Evolutionary conservation across 2,329 filamentous ascomycete genomes (phyloP), one percentile per base, ranked within the genome.

Genomic region (Orbilia brochopaga): DNA sequence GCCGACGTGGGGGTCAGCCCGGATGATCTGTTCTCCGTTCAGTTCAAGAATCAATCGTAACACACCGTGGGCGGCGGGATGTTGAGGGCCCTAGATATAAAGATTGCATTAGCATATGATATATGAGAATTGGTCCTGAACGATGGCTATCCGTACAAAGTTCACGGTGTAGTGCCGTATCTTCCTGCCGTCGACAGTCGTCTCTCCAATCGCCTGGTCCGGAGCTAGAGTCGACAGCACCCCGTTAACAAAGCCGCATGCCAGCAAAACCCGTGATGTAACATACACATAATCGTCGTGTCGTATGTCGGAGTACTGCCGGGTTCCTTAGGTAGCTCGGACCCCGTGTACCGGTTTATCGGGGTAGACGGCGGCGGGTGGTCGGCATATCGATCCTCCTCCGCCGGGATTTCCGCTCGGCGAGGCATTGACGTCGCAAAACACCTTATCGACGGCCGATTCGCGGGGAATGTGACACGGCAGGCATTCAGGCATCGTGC

Each of bases 161-260:
- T 99, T 99, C 84, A 99, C 93, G 5, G 94, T 99, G 83, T 99
- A 99, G 83, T 99, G 94, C 76, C 94, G 88, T 80, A 99, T 90
- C 85, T 97, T 97, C 81, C 93, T 89, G 81, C 83, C 72, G 42
- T 81, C 76, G 85, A 83, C 58, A 83, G 81, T 46, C 76, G 81
- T 24, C 83, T 79, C 74, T 81, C 81, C 70, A 10, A 72, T 30
- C 44, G 60, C 60, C 60, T 44, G 24, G 15, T 72, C 67, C 35
- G 78, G 76, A 65, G 83, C 81, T 62, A 76, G 73, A 10, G n/a
- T n/a, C n/a, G n/a, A n/a, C n/a, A 76, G 32, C 77, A 73, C 73
- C 81, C 81, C 60, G 74, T 67, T 37, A 80, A 77, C 35, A 81
- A 77, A 75, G 17, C 21, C 21, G 5, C 44, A 81, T 78, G 55